Base-by-base conservation (phyloP, 179 eudicot genomes). In the Nepenthes alata region DNA sequence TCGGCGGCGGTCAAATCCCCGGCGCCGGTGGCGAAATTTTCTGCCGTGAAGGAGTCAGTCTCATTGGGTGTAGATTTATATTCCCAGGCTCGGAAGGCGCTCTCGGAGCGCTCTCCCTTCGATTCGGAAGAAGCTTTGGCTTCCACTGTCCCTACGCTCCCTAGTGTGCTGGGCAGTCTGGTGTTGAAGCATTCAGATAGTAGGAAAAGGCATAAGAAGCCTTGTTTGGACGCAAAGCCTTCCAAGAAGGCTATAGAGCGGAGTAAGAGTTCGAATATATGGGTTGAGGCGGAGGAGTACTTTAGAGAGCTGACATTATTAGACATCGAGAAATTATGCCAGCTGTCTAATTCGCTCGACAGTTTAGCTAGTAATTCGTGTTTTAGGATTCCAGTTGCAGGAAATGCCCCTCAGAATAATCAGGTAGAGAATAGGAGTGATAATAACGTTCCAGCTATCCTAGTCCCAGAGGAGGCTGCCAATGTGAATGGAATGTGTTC, bases 261-360 rank as follows among this genome's bases (percentile, higher is more conserved):
- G 85, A 48, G 64, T 5, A 73, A 74, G 25, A 70, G 74, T 58
- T 48, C 62, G n/a, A 75, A 55, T 60, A 41, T 89, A 54, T 93
- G 98, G 98, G 69, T 16, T 45, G 82, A 78, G 59, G 79, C 80
- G 1, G 95, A 93, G 77, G 95, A 81, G 39, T 93, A 83, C 69
- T 93, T 93, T 58, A 73, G 97, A 64, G 93, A 80, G 65, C 72
- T 87, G 57, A 61, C 65, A 8, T 71, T 76, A 58, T 77, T 72
- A 11, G 98, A 93, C 67, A 58, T 93, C 55, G 97, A 89, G 59
- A 78, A 61, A 81, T 75, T 89, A 37, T 55, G 58, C 39, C 60
- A 79, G 50, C 41, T 72, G 52, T 72, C 78, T 49, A 53, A 64
- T 55, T 68, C 70, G 3, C 57, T 72, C n/a, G 67, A 65, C 47